Base-by-base conservation (phyloP, 345 rosid genomes). In the Eucalyptus globulus region DNA sequence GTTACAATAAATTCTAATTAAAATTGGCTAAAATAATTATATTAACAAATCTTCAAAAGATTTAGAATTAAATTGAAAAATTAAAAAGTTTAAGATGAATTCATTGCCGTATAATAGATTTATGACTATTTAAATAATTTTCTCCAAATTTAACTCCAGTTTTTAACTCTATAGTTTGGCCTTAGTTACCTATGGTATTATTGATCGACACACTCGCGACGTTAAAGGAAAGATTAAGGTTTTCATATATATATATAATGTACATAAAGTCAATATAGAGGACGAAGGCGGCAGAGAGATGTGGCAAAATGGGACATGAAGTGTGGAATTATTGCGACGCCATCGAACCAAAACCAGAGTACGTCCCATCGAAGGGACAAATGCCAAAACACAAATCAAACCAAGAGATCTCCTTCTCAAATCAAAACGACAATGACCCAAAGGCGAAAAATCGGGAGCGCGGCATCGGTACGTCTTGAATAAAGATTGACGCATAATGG, bases 291-390 rank as follows among this genome's bases (percentile, higher is more conserved):
- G 22, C 14, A 76, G 47, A 34, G 43, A 10, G 81, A 72, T 9
- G 81, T 72, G 45, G 44, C 81, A 37, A 72, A 51, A 43, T 8
- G n/a, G 53, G 53, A 53, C 69, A 15, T 83, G 87, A 54, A 13
- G 14, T 7, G 51, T 17, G 69, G 72, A 85, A 58, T 87, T 40
- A 87, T 87, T 87, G 80, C 62, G 37, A 49, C 34, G 65, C 50
- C 51, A 87, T 86, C 31, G 86, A 62, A 72, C 45, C 86, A 6
- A 69, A 49, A 40, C 87, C 67, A 53, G 47, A 29, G 24, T 6
- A 50, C 90, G 80, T 89, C 90, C 56, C 88, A 89, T 89, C 90
- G 24, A 69, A 53, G 49, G 29, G 88, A 53, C 90, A 89, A 34
- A 72, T 43, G 44, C 29, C 7, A 21, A 62, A 22, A 21, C 47